Percentiles rank a stretch among this genome's conserved stretches.
phyloP scores from a whole-genome alignment of 192 early-diverging fungal genomes.

The Coemansia sp. region DNA sequence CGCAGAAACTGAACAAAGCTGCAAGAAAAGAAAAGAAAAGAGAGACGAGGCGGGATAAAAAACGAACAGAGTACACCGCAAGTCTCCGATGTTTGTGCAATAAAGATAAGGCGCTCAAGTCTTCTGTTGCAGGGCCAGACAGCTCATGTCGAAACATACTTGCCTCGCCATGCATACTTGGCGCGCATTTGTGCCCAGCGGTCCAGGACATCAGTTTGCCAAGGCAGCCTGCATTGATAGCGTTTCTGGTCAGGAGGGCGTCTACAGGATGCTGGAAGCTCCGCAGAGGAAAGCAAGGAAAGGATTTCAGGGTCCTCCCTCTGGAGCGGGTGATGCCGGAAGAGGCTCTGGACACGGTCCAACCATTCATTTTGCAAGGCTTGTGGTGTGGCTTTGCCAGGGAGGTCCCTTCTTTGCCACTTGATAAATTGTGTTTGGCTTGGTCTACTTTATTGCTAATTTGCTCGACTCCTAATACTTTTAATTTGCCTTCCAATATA shows the following conservation, averaged over 20 bases:
- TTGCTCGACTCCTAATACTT: background rate
- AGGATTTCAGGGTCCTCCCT: background rate
- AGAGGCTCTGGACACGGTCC: background rate
- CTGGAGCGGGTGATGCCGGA: background rate
- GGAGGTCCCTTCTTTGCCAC: background rate
- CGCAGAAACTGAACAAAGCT: constrained; percentile 1
- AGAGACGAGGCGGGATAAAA: background rate
- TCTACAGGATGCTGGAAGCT: background rate
- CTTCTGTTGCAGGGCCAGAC: background rate
- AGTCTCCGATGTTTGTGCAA: no score
- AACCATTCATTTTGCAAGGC: background rate
- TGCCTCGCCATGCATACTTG: background rate
- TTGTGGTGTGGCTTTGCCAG: background rate
- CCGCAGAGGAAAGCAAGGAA: background rate
- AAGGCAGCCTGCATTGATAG: background rate
- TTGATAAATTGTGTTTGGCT: background rate
- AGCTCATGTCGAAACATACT: background rate
- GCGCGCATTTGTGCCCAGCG: background rate
- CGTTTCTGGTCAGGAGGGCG: background rate
- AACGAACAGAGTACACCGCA: background rate
- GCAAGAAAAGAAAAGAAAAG: constrained; percentile 1
- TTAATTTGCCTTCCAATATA: background rate
- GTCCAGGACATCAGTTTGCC: background rate
- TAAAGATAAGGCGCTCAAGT: background rate
- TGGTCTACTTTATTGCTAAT: background rate